These are phyloP conservation scores for Phaeosphaeria sp. DNA, from an alignment of 2,329 filamentous ascomycete species.

Conservation along the genomic window DNA sequence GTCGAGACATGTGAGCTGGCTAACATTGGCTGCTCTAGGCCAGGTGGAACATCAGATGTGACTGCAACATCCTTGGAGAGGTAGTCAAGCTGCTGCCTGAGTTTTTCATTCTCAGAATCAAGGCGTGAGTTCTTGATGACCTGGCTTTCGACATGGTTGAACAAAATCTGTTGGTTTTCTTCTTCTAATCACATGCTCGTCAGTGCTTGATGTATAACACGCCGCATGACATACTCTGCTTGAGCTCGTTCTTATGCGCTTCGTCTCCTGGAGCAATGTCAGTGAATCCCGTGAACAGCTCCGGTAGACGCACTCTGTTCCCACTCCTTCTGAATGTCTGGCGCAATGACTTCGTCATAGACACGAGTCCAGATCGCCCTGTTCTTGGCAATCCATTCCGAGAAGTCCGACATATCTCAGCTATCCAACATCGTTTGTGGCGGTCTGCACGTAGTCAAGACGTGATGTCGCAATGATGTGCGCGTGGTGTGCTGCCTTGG, in stretches of 20 bases:
- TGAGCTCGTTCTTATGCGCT: conserved; percentile 28
- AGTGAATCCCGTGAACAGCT: conserved; percentile 4
- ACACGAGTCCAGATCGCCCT: conserved; percentile 37
- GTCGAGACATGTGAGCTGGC: conserved; percentile 12
- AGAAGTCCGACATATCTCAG: conserved; percentile 34
- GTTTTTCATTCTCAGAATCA: conserved; percentile 29
- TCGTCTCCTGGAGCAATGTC: conserved; percentile 29
- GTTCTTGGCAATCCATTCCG: conserved; percentile 38
- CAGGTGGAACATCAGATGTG: neutral
- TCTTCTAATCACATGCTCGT: conserved; percentile 25
- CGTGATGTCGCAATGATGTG: conserved; percentile 10
- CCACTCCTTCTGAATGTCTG: conserved; percentile 42
- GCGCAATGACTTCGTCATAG: conserved; percentile 43
- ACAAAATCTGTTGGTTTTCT: conserved; percentile 34
- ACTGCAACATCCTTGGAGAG: neutral
- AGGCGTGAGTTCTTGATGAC: conserved; percentile 34
- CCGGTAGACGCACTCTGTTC: conserved; percentile 33
- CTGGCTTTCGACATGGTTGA: conserved; percentile 33
- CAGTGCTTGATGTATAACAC: neutral
- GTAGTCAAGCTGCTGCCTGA: conserved; percentile 14
- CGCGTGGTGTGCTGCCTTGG: conserved; percentile 15
- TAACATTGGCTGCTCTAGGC: neutral
- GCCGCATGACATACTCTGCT: conserved; percentile 27
- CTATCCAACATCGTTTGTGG: neutral
- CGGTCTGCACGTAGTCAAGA: neutral